phyloP scores from a whole-genome alignment of 2,329 filamentous ascomycete genomes.

The Epichloe sp. region DNA sequence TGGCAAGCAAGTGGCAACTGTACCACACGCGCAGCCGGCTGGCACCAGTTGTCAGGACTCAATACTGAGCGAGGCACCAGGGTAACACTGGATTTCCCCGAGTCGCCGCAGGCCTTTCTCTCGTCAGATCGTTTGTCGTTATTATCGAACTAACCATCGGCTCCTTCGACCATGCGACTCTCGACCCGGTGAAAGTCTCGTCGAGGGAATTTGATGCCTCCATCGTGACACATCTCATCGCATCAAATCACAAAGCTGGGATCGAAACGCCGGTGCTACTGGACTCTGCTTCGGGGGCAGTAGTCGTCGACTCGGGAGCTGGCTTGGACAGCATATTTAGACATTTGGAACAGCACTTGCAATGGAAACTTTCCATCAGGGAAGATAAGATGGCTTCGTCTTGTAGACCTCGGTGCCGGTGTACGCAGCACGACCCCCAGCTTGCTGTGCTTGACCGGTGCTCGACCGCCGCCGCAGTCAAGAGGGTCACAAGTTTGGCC shows the following conservation, averaged over 20 bases:
- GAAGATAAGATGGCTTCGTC: background rate
- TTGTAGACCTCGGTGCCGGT: slow-evolving; percentile 18
- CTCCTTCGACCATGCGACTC: too few species aligned
- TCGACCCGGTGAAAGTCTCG: too few species aligned
- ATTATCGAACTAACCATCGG: too few species aligned
- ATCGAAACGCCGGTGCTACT: background rate
- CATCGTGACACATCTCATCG: too few species aligned
- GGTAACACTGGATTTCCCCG: too few species aligned
- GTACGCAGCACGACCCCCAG: slow-evolving; percentile 33
- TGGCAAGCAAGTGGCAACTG: background rate
- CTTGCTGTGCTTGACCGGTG: slow-evolving; percentile 34
- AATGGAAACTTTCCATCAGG: background rate
- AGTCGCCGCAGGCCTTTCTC: too few species aligned
- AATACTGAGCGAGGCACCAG: too few species aligned
- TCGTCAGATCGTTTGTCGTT: too few species aligned
- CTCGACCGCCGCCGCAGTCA: slow-evolving; percentile 41
- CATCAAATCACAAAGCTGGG: background rate
- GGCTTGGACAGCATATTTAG: background rate
- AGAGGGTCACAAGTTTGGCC: slow-evolving; percentile 38
- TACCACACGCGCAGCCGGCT: background rate
- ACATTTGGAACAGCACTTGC: background rate
- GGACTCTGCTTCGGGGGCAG: background rate
- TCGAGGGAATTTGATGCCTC: too few species aligned
- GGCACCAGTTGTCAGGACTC: background rate
- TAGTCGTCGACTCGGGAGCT: background rate